Conservation (phyloP, 2,329 filamentous ascomycete genomes). For the Gnomoniopsis smithogilvyi region DNA sequence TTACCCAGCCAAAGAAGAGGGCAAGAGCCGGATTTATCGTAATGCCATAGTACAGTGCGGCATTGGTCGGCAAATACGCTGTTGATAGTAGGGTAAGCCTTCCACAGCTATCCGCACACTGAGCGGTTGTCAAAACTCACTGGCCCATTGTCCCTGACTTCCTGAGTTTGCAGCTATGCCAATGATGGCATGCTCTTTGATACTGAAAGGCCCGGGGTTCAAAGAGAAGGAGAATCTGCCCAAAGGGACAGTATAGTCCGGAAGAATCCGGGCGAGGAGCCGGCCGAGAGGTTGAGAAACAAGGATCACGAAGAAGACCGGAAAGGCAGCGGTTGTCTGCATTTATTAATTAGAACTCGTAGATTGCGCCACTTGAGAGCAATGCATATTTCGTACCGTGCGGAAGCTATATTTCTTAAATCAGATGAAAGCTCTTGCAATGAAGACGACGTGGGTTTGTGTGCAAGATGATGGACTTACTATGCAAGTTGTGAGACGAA, state of each 20-base stretch:
- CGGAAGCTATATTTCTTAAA: constrained; percentile 10
- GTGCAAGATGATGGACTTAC: neutral
- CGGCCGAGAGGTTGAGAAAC: constrained; percentile 20
- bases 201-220: constrained; percentile 20
- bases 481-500: constrained; percentile 17
- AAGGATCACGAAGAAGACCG: constrained; percentile 22
- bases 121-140: neutral
- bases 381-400: neutral
- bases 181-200: constrained; percentile 22
- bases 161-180: constrained; percentile 23
- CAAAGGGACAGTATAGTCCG: constrained; percentile 17
- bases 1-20: constrained; percentile 19
- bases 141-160: constrained; percentile 20
- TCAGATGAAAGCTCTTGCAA: neutral
- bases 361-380: neutral
- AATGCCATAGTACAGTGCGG: constrained; percentile 19
- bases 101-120: neutral
- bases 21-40: constrained; percentile 20
- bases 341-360: neutral
- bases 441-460: neutral
- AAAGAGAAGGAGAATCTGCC: constrained; percentile 18
- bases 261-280: constrained; percentile 18
- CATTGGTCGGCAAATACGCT: constrained; percentile 18
- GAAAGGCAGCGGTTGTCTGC: constrained; percentile 15
- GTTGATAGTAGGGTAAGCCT: neutral